Evolutionary conservation across 805 yeast genomes (phyloP), one percentile per base, ranked within the genome.

Genomic region (Vanderwaltozyma tropicalis): DNA sequence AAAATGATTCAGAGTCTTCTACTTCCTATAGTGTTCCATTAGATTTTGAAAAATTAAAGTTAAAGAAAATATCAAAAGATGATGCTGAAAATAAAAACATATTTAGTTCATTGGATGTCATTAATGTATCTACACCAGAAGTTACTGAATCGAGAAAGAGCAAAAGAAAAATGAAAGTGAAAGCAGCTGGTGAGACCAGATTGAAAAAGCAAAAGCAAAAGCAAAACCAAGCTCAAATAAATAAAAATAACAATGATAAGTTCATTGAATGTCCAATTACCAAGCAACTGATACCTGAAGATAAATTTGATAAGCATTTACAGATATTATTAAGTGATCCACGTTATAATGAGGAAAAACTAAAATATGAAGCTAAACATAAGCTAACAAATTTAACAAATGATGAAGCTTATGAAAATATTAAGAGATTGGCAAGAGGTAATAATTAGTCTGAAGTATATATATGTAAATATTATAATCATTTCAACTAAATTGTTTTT

Each of bases 251-350:
- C 21, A 16, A 29, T 14, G 11, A 28, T 19, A 28, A 41, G 7
- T 46, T 63, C 33, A 70, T 87, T 29, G 69, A 66, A 44, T 85
- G 95, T 53, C 96, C 96, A n/a, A 65, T 83, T 29, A 83, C 95
- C 0, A 79, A 79, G 1, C 70, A 76, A 49, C 50, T 69, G 52
- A 71, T 88, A 1, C 80, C 88, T 0, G 92, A 82, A 47, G 67
- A 69, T 30, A 64, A 78, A 44, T 85, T 81, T 52, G 80, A 74
- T 42, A 71, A 69, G 43, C 96, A 89, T 55, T 64, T 88, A 46
- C 71, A 74, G 41, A 71, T 77, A 13, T 63, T 81, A 39, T 63
- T 84, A 27, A 62, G 88, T 32, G 95, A 88, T 57, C 95, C 96
- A 3, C 67, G 74, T 46, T 84, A 83, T 61, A 71, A 75, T 45